Percentiles rank a stretch among this genome's conserved stretches.
These are phyloP conservation scores for Peniophora sp. DNA, from an alignment of 1,284 basidiomycete species.

Conservation along the genomic window DNA sequence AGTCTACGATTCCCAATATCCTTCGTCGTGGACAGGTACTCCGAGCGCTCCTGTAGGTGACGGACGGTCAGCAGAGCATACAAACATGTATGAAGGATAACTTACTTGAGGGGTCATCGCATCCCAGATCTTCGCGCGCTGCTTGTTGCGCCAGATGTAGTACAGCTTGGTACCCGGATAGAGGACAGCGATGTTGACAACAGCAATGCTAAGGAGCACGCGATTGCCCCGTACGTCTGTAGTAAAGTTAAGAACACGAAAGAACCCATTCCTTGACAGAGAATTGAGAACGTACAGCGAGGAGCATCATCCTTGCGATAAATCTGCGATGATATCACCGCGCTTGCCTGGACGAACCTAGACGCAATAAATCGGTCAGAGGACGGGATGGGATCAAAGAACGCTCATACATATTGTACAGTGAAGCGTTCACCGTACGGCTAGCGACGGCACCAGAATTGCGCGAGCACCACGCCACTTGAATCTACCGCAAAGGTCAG, in stretches of 20 bases:
- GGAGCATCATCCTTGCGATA: constrained; percentile 47
- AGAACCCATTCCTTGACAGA: not conserved
- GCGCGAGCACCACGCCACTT: constrained; percentile 48
- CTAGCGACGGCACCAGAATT: constrained; percentile 48
- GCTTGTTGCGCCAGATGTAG: constrained; percentile 43
- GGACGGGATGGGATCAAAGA: not conserved
- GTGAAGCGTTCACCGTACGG: constrained; percentile 44
- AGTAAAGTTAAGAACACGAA: not conserved
- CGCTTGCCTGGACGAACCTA: constrained; percentile 39
- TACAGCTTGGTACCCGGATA: constrained; percentile 45
- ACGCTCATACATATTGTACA: constrained; percentile 43
- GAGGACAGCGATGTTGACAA: constrained; percentile 37
- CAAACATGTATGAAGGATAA: not conserved
- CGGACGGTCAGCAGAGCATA: not conserved
- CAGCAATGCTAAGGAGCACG: constrained; percentile 34
- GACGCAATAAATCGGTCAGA: not conserved
- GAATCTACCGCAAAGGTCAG: constrained; percentile 11
- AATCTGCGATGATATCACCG: constrained; percentile 36
- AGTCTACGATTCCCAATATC: constrained; percentile 32
- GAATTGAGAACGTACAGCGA: constrained; percentile 25
- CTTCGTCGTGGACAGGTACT: constrained; percentile 35
- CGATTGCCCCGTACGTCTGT: constrained; percentile 43
- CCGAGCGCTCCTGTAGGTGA: constrained; percentile 26
- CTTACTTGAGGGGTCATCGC: constrained; percentile 40
- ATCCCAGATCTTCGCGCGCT: constrained; percentile 41